Evolutionary conservation across 2,329 filamentous ascomycete species (phyloP).

Genomic region (Colletotrichum caudatum): DNA sequence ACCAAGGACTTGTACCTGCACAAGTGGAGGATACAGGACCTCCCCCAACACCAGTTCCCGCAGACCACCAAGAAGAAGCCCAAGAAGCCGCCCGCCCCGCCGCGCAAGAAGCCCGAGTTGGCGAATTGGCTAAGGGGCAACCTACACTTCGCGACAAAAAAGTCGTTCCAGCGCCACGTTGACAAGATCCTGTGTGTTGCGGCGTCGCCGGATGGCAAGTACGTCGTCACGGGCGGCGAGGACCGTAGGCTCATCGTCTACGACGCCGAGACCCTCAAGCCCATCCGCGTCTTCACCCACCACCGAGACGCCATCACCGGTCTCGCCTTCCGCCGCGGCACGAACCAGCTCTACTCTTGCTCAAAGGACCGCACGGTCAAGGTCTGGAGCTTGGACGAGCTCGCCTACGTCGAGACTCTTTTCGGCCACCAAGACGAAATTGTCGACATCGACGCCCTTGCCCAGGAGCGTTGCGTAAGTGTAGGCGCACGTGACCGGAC

Average conservation of each 20-base stretch:
- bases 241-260: conserved; percentile 90
- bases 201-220: conserved; percentile 89
- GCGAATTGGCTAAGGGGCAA: conserved; percentile 74
- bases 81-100: conserved; percentile 68
- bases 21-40: conserved; percentile 87
- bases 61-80: conserved; percentile 68
- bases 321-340: conserved; percentile 85
- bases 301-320: conserved; percentile 90
- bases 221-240: conserved; percentile 87
- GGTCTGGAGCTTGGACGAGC: conserved; percentile 91
- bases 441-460: conserved; percentile 83
- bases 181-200: conserved; percentile 85
- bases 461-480: conserved; percentile 88
- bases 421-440: conserved; percentile 97
- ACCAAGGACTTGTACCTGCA: conserved; percentile 86
- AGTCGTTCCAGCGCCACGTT: conserved; percentile 80
- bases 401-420: conserved; percentile 94
- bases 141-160: conserved; percentile 69
- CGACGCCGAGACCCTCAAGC: conserved; percentile 82
- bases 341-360: conserved; percentile 92
- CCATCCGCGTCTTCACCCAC: conserved; percentile 87
- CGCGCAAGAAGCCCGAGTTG: conserved; percentile 71
- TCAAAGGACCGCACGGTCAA: conserved; percentile 95
- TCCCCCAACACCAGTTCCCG: conserved; percentile 70
- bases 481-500: conserved; percentile 93